These are phyloP conservation scores for Hymenoscyphus fructigenus DNA, from an alignment of 2,329 filamentous ascomycete species.

Conservation along the genomic window DNA sequence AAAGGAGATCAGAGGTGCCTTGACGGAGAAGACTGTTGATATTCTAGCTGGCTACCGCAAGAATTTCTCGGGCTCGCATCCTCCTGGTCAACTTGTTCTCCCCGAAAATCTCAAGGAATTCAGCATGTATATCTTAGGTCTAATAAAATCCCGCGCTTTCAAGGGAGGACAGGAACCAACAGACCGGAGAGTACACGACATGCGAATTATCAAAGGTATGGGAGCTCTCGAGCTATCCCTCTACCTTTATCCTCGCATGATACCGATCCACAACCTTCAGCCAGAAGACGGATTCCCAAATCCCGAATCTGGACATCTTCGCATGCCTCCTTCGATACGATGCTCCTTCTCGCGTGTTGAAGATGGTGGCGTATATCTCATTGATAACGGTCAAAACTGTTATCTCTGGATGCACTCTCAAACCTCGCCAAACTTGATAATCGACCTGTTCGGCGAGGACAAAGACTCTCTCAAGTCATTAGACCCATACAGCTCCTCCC, in stretches of 20 bases:
- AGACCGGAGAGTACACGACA: constrained; percentile 86
- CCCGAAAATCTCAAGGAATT: constrained; percentile 96
- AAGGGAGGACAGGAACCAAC: constrained; percentile 90
- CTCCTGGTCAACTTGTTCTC: constrained; percentile 88
- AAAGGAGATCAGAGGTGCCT: constrained; percentile 78
- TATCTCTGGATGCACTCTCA: constrained; percentile 91
- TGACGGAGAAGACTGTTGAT: constrained; percentile 91
- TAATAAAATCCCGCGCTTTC: constrained; percentile 89
- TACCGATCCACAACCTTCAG: constrained; percentile 85
- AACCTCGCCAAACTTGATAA: constrained; percentile 86
- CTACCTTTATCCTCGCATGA: constrained; percentile 93
- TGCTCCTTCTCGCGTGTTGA: constrained; percentile 87
- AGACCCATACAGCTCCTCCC: constrained; percentile 74
- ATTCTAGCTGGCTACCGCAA: constrained; percentile 90
- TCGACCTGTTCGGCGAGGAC: constrained; percentile 84
- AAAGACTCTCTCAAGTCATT: constrained; percentile 70
- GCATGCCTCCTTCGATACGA: constrained; percentile 76
- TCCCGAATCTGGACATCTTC: constrained; percentile 76
- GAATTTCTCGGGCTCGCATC: constrained; percentile 80
- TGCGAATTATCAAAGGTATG: constrained; percentile 87
- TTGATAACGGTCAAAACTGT: constrained; percentile 92
- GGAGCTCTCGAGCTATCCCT: constrained; percentile 81
- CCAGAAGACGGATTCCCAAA: constrained; percentile 92
- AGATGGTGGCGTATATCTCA: constrained; percentile 87
- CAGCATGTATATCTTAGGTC: constrained; percentile 88